Evolutionary conservation across 352 stramenopile genomes (phyloP).

Genomic region (Pythium phragmitis): DNA sequence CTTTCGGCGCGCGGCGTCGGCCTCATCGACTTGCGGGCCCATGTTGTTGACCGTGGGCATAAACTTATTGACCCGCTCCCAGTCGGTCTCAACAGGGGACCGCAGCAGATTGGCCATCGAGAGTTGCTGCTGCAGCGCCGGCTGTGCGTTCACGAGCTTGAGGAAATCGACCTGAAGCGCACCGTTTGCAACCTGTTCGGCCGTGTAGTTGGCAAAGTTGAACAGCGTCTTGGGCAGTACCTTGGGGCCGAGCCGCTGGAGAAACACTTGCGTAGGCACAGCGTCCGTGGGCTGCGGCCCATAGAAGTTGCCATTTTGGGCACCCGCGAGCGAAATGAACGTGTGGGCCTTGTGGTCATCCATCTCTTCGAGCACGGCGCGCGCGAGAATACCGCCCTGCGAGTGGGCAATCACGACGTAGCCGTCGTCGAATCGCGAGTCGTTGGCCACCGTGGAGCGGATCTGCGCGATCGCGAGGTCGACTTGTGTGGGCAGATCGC

Average conservation of each 20-base stretch:
- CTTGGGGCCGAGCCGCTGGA: conserved; percentile 31
- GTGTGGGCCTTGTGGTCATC: conserved; percentile 49
- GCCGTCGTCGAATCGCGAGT: conserved; percentile 35
- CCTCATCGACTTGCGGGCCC: too few species aligned
- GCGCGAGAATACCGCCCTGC: conserved; percentile 38
- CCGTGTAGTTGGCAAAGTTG: conserved; percentile 36
- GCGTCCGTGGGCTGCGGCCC: conserved; percentile 36
- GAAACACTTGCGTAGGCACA: conserved; percentile 34
- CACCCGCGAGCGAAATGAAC: conserved; percentile 45
- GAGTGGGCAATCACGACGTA: conserved; percentile 56
- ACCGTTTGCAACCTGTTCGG: conserved; percentile 22
- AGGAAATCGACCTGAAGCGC: conserved; percentile 41
- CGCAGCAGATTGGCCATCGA: conserved; percentile 44
- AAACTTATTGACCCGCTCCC: conserved; percentile 30
- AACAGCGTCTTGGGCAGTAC: conserved; percentile 31
- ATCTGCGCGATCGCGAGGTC: conserved; percentile 47
- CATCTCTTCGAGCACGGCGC: conserved; percentile 52
- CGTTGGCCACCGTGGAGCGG: conserved; percentile 31
- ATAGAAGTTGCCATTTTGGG: conserved; percentile 56
- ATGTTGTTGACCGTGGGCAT: conserved; percentile 36
- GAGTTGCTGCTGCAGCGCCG: conserved; percentile 36
- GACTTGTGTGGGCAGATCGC: conserved; percentile 36
- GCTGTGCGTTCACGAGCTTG: conserved; percentile 29
- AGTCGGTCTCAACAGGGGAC: conserved; percentile 21
- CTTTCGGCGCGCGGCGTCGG: conserved; percentile 27